These are phyloP conservation scores for Penicillium capsulatum DNA, from an alignment of 2,329 filamentous ascomycete genomes.

Conservation along the genomic window DNA sequence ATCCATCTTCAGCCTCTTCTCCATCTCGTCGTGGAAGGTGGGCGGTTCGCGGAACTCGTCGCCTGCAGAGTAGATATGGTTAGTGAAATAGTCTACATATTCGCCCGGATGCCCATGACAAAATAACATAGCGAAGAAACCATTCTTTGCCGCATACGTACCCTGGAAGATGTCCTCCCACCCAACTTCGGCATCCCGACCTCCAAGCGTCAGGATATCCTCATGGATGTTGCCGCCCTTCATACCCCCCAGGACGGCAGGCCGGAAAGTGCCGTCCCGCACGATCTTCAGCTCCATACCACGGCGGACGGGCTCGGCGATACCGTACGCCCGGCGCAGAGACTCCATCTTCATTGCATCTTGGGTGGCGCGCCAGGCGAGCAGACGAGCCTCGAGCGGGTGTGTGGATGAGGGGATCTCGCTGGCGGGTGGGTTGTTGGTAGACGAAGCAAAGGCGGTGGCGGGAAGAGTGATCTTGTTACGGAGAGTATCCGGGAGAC, in stretches of 20 bases:
- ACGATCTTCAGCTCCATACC: conserved; percentile 95
- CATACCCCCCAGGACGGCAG: conserved; percentile 61
- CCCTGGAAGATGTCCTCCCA: conserved; percentile 95
- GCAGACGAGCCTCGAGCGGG: conserved; percentile 86
- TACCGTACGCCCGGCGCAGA: conserved; percentile 80
- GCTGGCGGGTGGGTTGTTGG: conserved; percentile 30
- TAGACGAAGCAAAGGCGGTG: conserved; percentile 44
- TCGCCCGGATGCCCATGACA: conserved; percentile 5
- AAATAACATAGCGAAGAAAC: too few relatives aligned
- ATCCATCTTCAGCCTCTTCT: conserved; percentile 80
- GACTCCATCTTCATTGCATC: conserved; percentile 82
- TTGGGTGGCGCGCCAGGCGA: conserved; percentile 86
- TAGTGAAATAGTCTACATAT: too few relatives aligned
- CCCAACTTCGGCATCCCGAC: conserved; percentile 68
- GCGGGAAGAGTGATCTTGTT: conserved; percentile 68
- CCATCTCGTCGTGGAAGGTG: conserved; percentile 88
- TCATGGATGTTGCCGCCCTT: conserved; percentile 67
- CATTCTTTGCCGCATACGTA: too few relatives aligned
- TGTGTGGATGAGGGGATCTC: conserved; percentile 63
- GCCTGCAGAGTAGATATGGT: conserved; percentile 36
- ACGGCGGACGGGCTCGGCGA: conserved; percentile 85
- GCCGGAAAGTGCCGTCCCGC: conserved; percentile 68
- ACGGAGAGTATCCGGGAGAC: conserved; percentile 89
- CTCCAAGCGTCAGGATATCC: conserved; percentile 69
- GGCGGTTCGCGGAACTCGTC: conserved; percentile 67